Evolutionary conservation across 257 asterid genomes (phyloP), one percentile per base, ranked within the genome.

Genomic region (Capsicum baccatum): DNA sequence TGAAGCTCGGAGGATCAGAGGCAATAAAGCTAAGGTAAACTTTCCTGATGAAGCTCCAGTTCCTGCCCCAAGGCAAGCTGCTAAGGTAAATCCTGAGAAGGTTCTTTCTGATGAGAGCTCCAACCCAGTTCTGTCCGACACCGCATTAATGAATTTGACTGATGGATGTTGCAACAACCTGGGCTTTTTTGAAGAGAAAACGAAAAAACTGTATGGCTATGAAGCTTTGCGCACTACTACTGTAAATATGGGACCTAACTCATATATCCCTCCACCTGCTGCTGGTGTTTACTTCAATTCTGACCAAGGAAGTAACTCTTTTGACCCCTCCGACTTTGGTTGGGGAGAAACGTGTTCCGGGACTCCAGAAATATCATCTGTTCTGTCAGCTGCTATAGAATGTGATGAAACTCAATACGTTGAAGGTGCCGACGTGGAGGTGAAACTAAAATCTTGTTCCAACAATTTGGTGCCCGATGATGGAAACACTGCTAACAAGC

Each of bases 231-330:
- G 83, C 62, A 84, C 89, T 35, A 37, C 82, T 52, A 55, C 86
- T 69, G 97, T 81, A 83, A 94, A 89, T 14, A 47, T 59, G 73
- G 91, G 83, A 33, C 67, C 84, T 15, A 90, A 91, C 63, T 86
- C 95, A 54, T 85, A 86, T 67, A 16, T 84, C 50, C 87, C 92
- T 1, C 56, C 86, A n/a, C 90, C 92, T 66, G 86, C 88, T 9
- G 14, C 92, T 9, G 87, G 87, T 76, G 79, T 88, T 37, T 91
- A 92, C 92, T 91, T 92, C 85, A 90, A 85, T 88, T 90, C 98
- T 80, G 97, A 95, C 71, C 94, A 94, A 82, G 97, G 93, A 66
- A 95, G 99, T 84, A 92, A 92, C 81, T 92, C 97, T 2, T 86
- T 92, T 17, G 99, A 92, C 39, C 91, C 92, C 91, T 92, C 97